Percentiles rank a stretch among this genome's conserved stretches.
phyloP scores from a whole-genome alignment of 257 asterid genomes.

The Prunella vulgaris region DNA sequence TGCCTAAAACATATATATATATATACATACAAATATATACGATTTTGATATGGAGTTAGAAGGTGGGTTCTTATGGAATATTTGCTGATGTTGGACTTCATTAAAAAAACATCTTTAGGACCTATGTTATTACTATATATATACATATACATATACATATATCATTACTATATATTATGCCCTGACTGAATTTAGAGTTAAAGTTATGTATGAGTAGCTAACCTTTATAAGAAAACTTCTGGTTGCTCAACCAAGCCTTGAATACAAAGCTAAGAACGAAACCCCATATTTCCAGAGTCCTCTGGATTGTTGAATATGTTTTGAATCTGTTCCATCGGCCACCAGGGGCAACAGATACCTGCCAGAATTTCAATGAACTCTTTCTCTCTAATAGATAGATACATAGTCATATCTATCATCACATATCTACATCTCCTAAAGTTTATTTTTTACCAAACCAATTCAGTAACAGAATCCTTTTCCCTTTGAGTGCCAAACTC shows the following conservation, averaged over 20 bases:
- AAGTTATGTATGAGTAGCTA: constrained; percentile 25
- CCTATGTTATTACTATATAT: no score
- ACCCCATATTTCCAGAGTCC: constrained; percentile 98
- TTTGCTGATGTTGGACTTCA: no score
- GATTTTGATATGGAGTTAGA: no score
- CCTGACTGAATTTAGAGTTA: not conserved
- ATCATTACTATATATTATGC: no score
- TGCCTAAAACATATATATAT: no score
- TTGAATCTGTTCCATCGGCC: constrained; percentile 97
- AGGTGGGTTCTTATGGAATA: no score
- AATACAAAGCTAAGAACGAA: constrained; percentile 75
- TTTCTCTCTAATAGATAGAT: not conserved
- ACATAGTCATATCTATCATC: not conserved
- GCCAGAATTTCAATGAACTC: constrained; percentile 7
- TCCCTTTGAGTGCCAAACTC: no score
- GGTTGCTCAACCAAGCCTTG: constrained; percentile 81
- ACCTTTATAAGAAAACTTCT: constrained; percentile 88
- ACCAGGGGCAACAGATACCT: constrained; percentile 97
- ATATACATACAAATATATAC: no score
- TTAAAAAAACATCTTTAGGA: no score
- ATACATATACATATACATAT: no score
- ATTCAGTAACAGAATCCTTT: not conserved
- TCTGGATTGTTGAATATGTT: constrained; percentile 91
- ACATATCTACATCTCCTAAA: not conserved
- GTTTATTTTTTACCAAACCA: not conserved